phyloP scores from a whole-genome alignment of 2,329 filamentous ascomycete genomes.

The Xylaria sp. region DNA sequence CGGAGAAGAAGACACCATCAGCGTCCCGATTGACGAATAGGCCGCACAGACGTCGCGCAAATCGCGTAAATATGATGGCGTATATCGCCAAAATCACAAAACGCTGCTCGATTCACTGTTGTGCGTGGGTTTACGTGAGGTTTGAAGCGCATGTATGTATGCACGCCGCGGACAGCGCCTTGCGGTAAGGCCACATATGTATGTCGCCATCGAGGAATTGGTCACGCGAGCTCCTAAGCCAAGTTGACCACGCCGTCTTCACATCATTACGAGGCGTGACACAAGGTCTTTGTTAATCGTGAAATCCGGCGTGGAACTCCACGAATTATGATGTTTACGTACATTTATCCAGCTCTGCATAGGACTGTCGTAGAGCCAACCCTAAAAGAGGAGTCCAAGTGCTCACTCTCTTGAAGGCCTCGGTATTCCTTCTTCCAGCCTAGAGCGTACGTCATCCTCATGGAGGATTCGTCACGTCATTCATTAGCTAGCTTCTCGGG shows the following conservation, averaged over 20 bases:
- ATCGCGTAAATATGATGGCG: constrained; percentile 16
- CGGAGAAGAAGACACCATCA: constrained; percentile 18
- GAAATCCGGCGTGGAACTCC: not conserved
- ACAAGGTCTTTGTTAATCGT: constrained; percentile 23
- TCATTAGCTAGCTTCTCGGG: not conserved
- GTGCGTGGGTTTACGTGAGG: not conserved
- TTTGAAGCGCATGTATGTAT: not conserved
- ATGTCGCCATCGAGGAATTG: constrained; percentile 11
- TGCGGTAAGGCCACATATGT: not conserved
- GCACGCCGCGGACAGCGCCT: not conserved
- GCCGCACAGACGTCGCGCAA: constrained; percentile 4
- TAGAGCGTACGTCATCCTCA: not conserved
- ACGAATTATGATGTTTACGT: constrained; percentile 15
- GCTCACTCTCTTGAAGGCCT: not conserved
- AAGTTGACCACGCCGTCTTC: constrained; percentile 3
- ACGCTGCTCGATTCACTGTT: not conserved
- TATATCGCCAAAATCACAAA: constrained; percentile 10
- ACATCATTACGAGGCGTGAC: constrained; percentile 15
- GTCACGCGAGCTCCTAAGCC: constrained; percentile 19
- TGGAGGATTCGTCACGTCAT: not conserved
- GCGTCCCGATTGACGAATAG: constrained; percentile 16
- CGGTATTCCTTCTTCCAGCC: not conserved
- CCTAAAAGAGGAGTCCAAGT: not conserved
- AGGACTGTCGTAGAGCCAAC: too few species aligned
- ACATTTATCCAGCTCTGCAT: too few species aligned